phyloP scores from a whole-genome alignment of 805 yeast genomes.

The Suhomyces xylopsoci region DNA sequence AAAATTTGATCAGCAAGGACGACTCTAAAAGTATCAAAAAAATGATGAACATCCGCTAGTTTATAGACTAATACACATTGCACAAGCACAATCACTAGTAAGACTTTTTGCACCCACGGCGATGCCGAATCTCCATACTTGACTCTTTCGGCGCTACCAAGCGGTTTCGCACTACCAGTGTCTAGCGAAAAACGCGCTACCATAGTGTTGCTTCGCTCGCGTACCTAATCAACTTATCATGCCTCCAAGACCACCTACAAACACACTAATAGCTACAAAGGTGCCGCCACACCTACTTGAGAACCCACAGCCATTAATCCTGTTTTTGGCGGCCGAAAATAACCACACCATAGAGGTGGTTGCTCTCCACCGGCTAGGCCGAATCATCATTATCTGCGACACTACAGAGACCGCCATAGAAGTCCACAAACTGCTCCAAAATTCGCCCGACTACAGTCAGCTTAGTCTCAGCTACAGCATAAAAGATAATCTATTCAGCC shows the following conservation, averaged over 20 bases:
- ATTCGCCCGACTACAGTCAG: constrained; percentile 13
- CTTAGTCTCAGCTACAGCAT: constrained; percentile 30
- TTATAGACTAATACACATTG: neutral
- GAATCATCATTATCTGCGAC: constrained; percentile 35
- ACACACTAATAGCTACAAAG: constrained; percentile 36
- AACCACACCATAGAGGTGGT: constrained; percentile 30
- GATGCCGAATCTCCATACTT: no score
- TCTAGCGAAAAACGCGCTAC: neutral
- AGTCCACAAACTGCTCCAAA: constrained; percentile 16
- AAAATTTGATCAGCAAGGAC: constrained; percentile 9
- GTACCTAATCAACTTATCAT: neutral
- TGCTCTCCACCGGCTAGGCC: constrained; percentile 28
- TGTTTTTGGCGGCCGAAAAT: constrained; percentile 20
- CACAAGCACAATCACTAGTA: neutral
- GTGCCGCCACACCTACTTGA: constrained; percentile 18
- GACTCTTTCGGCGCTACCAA: neutral
- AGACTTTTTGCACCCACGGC: neutral
- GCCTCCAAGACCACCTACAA: constrained; percentile 14
- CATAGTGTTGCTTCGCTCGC: neutral
- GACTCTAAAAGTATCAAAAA: constrained; percentile 20
- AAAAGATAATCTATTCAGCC: constrained; percentile 27
- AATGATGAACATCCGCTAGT: constrained; percentile 20
- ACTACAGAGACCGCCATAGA: constrained; percentile 17
- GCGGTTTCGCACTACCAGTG: neutral
- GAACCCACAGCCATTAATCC: constrained; percentile 26